These are phyloP conservation scores for Malassezia nana DNA, from an alignment of 1,284 basidiomycete species.

Conservation along the genomic window DNA sequence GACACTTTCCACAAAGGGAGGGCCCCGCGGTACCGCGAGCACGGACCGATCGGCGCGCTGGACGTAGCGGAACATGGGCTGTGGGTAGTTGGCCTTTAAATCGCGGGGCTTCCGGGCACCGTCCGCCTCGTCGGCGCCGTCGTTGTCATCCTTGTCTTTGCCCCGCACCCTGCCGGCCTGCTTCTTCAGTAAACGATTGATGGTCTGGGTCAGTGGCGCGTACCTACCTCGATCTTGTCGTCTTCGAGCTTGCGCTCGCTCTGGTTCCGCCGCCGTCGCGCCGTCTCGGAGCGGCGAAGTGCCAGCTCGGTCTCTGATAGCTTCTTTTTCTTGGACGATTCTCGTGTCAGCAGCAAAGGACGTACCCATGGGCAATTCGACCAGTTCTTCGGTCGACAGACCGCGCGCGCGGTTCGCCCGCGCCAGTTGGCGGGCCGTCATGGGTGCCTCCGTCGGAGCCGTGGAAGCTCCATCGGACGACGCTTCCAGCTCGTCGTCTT, in stretches of 20 bases:
- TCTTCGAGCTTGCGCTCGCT: conserved; percentile 83
- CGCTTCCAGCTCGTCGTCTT: conserved; percentile 34
- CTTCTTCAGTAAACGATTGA: conserved; percentile 80
- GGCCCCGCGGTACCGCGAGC: conserved; percentile 17
- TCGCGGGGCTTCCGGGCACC: conserved; percentile 1
- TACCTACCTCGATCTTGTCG: conserved; percentile 59
- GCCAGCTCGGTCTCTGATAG: conserved; percentile 73
- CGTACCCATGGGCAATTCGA: conserved; percentile 35
- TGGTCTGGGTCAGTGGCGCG: conserved; percentile 54
- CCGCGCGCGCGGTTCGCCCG: conserved; percentile 22
- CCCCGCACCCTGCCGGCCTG: conserved; percentile 38
- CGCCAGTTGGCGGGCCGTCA: conserved; percentile 42
- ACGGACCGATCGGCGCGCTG: conserved; percentile 8
- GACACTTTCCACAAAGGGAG: neutral
- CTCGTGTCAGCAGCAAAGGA: neutral
- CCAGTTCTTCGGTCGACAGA: conserved; percentile 21
- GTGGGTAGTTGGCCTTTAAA: conserved; percentile 3
- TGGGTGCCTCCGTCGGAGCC: conserved; percentile 26
- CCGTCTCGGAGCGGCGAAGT: conserved; percentile 70
- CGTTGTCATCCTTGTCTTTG: conserved; percentile 14
- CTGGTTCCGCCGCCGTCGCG: conserved; percentile 70
- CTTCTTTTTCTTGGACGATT: conserved; percentile 59
- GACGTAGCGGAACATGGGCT: conserved; percentile 22
- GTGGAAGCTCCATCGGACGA: conserved; percentile 18
- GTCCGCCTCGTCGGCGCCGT: neutral